Percentiles rank a stretch among this genome's conserved stretches.
Evolutionary conservation across 805 yeast genomes (phyloP).

Genomic region (Jamesozyma spencerorum): DNA sequence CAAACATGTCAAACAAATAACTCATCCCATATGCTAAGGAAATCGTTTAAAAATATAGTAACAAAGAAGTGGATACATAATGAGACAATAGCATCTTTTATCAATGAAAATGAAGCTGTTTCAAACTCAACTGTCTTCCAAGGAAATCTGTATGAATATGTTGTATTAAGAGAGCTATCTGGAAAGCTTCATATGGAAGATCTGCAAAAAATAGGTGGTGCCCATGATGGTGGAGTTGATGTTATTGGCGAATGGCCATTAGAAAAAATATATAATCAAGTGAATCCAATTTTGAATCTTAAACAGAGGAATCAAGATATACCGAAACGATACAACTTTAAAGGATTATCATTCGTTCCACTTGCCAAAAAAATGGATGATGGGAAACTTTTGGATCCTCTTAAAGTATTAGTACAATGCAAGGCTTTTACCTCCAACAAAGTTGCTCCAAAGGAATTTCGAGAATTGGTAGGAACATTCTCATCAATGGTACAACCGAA

Average conservation of each 20-base stretch:
- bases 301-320: not conserved
- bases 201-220: slow-evolving; percentile 25
- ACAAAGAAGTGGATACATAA: slow-evolving; percentile 10
- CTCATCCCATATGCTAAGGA: too few species aligned
- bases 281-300: slow-evolving; percentile 5
- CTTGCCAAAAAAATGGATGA: slow-evolving; percentile 10
- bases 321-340: slow-evolving; percentile 14
- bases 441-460: slow-evolving; percentile 25
- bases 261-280: slow-evolving; percentile 8
- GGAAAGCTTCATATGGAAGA: slow-evolving; percentile 20
- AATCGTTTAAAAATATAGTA: not conserved
- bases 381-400: slow-evolving; percentile 5
- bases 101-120: slow-evolving; percentile 16
- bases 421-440: slow-evolving; percentile 24
- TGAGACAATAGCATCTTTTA: slow-evolving; percentile 12
- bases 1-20: too few species aligned
- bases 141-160: slow-evolving; percentile 28
- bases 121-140: slow-evolving; percentile 26
- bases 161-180: slow-evolving; percentile 25
- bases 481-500: slow-evolving; percentile 13
- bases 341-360: slow-evolving; percentile 16
- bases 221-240: slow-evolving; percentile 30
- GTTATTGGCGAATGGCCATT: slow-evolving; percentile 24
- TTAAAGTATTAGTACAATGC: slow-evolving; percentile 26
- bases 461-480: slow-evolving; percentile 28